phyloP scores from a whole-genome alignment of 2,329 filamentous ascomycete genomes.

The Aspergillus fructus region DNA sequence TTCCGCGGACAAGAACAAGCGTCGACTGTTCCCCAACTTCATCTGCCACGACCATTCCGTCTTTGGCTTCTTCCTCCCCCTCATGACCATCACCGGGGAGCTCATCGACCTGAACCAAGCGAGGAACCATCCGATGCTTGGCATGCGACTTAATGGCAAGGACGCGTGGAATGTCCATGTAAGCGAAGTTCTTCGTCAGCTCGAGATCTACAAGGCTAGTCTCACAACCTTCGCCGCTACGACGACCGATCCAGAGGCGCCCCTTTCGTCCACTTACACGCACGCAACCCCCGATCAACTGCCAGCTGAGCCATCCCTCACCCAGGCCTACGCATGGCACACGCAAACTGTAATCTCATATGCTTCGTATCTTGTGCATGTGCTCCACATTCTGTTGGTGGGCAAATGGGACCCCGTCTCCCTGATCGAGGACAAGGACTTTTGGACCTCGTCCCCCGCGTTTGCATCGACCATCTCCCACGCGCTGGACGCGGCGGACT shows the following conservation, averaged over 20 bases:
- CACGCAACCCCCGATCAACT: conserved; percentile 63
- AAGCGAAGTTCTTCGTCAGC: conserved; percentile 73
- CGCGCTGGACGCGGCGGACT: conserved; percentile 84
- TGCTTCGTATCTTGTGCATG: conserved; percentile 88
- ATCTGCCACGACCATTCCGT: conserved; percentile 85
- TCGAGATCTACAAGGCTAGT: conserved; percentile 79
- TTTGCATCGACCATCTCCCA: conserved; percentile 87
- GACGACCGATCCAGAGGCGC: conserved; percentile 26
- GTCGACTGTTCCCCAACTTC: conserved; percentile 72
- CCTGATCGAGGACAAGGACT: conserved; percentile 87
- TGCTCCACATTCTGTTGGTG: conserved; percentile 85
- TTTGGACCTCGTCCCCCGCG: conserved; percentile 87
- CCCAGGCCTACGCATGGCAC: conserved; percentile 52
- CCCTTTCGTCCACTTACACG: conserved; percentile 52
- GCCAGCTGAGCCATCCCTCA: conserved; percentile 39
- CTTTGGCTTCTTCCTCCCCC: conserved; percentile 87
- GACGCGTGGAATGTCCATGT: conserved; percentile 79
- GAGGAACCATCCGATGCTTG: conserved; percentile 82
- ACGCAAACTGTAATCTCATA: conserved; percentile 86
- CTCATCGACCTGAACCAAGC: conserved; percentile 89
- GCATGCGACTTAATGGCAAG: conserved; percentile 68
- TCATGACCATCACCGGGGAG: conserved; percentile 91
- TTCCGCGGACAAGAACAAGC: conserved; percentile 40
- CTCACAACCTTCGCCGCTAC: conserved; percentile 48
- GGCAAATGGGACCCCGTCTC: conserved; percentile 95